These are phyloP conservation scores for Shiraia sp. DNA, from an alignment of 2,329 filamentous ascomycete species.

Conservation along the genomic window DNA sequence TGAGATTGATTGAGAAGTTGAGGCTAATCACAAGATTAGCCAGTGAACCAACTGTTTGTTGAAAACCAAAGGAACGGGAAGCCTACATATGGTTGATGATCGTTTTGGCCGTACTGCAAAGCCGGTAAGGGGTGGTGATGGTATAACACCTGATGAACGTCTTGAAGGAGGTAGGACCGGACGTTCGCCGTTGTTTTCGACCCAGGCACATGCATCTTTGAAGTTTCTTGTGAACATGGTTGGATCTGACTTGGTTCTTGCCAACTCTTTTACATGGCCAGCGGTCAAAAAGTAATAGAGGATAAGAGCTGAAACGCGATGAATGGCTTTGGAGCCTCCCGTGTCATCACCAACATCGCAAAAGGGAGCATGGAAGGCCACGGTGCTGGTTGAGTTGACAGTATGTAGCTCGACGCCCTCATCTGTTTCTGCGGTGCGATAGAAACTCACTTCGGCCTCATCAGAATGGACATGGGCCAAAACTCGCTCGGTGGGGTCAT, in stretches of 20 bases:
- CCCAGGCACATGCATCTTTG: constrained; percentile 30
- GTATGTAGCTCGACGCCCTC: constrained; percentile 22
- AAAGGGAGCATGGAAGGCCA: constrained; percentile 32
- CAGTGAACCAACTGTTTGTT: constrained; percentile 50
- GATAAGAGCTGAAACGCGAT: constrained; percentile 31
- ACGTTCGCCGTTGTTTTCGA: constrained; percentile 28
- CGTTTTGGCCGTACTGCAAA: constrained; percentile 59
- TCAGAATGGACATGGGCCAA: constrained; percentile 32
- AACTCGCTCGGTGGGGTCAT: constrained; percentile 25
- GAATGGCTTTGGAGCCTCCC: constrained; percentile 29
- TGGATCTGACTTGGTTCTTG: constrained; percentile 26
- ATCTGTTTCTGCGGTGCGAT: constrained; percentile 23
- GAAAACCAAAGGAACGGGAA: constrained; percentile 49
- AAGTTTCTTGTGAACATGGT: constrained; percentile 36
- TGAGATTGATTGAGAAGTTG: constrained; percentile 6
- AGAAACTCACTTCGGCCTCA: constrained; percentile 33
- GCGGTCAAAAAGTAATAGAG: constrained; percentile 31
- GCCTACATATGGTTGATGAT: constrained; percentile 68
- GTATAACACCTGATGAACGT: constrained; percentile 21
- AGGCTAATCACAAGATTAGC: constrained; percentile 9
- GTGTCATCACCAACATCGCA: constrained; percentile 32
- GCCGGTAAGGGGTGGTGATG: constrained; percentile 13
- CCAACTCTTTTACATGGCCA: constrained; percentile 28
- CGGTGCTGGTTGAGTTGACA: constrained; percentile 32
- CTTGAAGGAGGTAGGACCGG: constrained; percentile 17